Conservation (phyloP, 495 filamentous ascomycete genomes). For the Neurospora discreta region DNA sequence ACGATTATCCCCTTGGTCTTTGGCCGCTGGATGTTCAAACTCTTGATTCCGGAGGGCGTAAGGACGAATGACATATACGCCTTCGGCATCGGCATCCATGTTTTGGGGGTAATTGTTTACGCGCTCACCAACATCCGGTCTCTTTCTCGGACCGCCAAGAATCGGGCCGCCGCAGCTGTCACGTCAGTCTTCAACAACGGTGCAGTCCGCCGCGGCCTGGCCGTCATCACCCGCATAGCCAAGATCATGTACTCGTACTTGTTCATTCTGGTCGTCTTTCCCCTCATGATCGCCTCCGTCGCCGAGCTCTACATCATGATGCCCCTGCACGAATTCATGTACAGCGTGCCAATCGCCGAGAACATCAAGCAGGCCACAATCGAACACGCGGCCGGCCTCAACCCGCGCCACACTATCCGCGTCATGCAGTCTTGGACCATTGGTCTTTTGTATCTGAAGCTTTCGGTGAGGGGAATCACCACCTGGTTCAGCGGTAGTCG, state of each 20-base stretch:
- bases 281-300: conserved; percentile 68
- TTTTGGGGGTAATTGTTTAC: conserved; percentile 57
- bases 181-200: conserved; percentile 24
- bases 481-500: conserved; percentile 50
- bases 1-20: conserved; percentile 79
- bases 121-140: conserved; percentile 40
- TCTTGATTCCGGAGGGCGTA: conserved; percentile 51
- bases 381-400: conserved; percentile 2
- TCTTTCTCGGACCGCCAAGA: conserved; percentile 28
- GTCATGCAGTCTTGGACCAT: conserved; percentile 91
- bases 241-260: conserved; percentile 61
- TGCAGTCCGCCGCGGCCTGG: conserved; percentile 18
- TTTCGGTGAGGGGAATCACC: conserved; percentile 62
- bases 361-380: background rate
- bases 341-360: conserved; percentile 16
- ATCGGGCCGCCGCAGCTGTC: conserved; percentile 11
- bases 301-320: conserved; percentile 85
- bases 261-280: conserved; percentile 63
- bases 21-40: conserved; percentile 64
- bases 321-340: conserved; percentile 76
- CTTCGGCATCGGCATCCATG: conserved; percentile 77
- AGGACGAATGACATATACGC: conserved; percentile 93
- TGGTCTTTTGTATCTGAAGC: conserved; percentile 83
- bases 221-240: conserved; percentile 15
- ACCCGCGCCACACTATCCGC: conserved; percentile 63